Base-by-base conservation (phyloP, 139 green algal genomes). In the Chlorokybus atmophyticus region DNA sequence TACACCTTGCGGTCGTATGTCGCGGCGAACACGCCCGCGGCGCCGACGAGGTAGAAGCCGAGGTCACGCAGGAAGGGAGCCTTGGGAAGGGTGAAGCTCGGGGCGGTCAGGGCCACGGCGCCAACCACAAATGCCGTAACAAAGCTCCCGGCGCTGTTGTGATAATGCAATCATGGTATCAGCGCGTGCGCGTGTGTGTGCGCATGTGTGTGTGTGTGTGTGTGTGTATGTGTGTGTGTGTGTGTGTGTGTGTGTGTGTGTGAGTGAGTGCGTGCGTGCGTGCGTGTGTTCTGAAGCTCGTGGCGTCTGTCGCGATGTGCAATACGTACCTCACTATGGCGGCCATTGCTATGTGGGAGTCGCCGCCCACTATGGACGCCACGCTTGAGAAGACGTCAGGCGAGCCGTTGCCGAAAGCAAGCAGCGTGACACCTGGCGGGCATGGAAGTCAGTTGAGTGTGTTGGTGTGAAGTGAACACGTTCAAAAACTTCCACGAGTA, bases 401-500 rank as follows among this genome's bases (percentile, higher is more conserved):
- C 40, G 69, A 63, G 24, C 64, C 69, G 50, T 77, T 77, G 3
- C 69, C 69, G 2, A 77, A 64, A 26, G 69, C 54, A n/a, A 77
- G 52, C 28, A 77, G 29, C 50, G 69, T 77, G 41, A 72, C 69
- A 7, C 69, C 67, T 38, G 68, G 61, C 29, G 62, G 55, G 58
- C 51, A 65, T 14, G 60, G 67, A 21, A 31, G 8, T 10, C 74
- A 27, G 27, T 39, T 17, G 7, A 75, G 44, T 27, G 64, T 29
- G 47, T 29, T 0, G 4, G 67, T 32, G 7, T n/a, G n/a, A n/a
- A n/a, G n/a, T n/a, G n/a, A n/a, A n/a, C n/a, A n/a, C n/a, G n/a
- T n/a, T n/a, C n/a, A n/a, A n/a, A n/a, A n/a, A n/a, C n/a, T n/a
- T n/a, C n/a, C n/a, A n/a, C n/a, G n/a, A n/a, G n/a, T n/a, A n/a